Evolutionary conservation across 2,329 filamentous ascomycete species (phyloP).

Genomic region (Chrysosphaeria jannelii): DNA sequence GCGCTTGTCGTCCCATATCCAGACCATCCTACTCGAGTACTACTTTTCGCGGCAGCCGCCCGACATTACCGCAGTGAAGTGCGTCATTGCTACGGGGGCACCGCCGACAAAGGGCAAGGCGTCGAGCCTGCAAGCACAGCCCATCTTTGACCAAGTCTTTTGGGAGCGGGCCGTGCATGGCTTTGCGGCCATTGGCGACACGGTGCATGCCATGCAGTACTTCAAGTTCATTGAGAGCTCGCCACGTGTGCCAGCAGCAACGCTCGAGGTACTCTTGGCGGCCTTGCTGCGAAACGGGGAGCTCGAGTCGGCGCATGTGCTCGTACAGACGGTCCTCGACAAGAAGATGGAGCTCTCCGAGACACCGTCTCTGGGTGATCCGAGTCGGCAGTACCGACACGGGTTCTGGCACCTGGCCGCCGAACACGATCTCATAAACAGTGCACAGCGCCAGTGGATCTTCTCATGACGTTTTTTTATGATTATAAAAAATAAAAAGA

Average conservation of each 20-base stretch:
- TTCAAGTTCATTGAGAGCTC: conserved; percentile 15
- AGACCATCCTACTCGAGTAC: conserved; percentile 41
- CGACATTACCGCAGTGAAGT: conserved; percentile 26
- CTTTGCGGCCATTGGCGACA: conserved; percentile 24
- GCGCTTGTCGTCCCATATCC: conserved; percentile 30
- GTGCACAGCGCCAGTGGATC: too few species aligned
- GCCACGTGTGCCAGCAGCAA: conserved; percentile 12
- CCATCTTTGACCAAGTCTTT: conserved; percentile 25
- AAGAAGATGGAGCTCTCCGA: conserved; percentile 5
- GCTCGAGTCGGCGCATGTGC: conserved; percentile 5
- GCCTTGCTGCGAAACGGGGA: conserved; percentile 6
- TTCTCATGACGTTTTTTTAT: not conserved
- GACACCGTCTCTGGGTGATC: too few species aligned
- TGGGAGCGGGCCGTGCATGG: conserved; percentile 43
- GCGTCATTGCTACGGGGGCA: conserved; percentile 22
- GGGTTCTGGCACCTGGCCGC: conserved; percentile 18
- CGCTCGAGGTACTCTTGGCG: conserved; percentile 14
- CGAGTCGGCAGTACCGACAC: conserved; percentile 18
- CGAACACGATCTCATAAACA: conserved; percentile 11
- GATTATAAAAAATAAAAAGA: too few species aligned
- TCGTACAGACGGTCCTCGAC: conserved; percentile 6
- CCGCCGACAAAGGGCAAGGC: not conserved
- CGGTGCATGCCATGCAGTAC: conserved; percentile 16
- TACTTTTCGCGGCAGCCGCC: conserved; percentile 29
- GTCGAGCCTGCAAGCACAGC: not conserved